phyloP scores from a whole-genome alignment of 2,329 filamentous ascomycete species.

The Metarhizium robertsii region DNA sequence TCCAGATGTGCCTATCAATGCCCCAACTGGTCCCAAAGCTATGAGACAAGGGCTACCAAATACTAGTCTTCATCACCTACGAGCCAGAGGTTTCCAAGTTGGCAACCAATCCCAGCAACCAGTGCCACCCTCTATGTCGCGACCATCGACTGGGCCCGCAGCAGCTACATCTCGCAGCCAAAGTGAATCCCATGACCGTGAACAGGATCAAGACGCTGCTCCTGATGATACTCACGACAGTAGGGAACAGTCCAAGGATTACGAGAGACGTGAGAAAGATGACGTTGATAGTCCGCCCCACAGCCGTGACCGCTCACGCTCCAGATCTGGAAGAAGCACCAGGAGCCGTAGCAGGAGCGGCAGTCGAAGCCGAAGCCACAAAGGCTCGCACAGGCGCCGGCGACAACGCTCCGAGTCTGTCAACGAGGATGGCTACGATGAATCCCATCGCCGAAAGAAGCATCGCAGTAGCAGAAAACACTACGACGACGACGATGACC shows the following conservation, averaged over 20 bases:
- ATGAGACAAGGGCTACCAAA: slow-evolving; percentile 87
- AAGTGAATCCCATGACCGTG: slow-evolving; percentile 37
- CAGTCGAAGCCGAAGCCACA: slow-evolving; percentile 25
- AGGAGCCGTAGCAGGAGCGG: slow-evolving; percentile 12
- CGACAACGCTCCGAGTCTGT: slow-evolving; percentile 46
- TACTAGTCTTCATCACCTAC: slow-evolving; percentile 61
- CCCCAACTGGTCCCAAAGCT: slow-evolving; percentile 86
- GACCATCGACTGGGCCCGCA: slow-evolving; percentile 4
- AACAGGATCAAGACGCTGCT: slow-evolving; percentile 23
- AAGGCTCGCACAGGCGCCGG: slow-evolving; percentile 39
- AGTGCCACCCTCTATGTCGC: slow-evolving; percentile 7
- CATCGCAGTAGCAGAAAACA: slow-evolving; percentile 35
- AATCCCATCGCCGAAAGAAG: slow-evolving; percentile 39
- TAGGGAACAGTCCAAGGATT: slow-evolving; percentile 21
- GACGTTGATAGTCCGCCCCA: slow-evolving; percentile 12
- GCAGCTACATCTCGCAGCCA: slow-evolving; percentile 23
- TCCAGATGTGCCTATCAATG: slow-evolving; percentile 50
- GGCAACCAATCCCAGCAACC: slow-evolving; percentile 30
- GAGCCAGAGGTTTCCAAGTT: slow-evolving; percentile 42
- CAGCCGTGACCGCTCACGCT: slow-evolving; percentile 18
- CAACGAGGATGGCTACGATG: slow-evolving; percentile 37
- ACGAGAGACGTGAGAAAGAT: slow-evolving; percentile 16
- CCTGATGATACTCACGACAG: slow-evolving; percentile 8
- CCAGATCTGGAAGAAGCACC: slow-evolving; percentile 25
- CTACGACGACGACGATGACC: slow-evolving; percentile 37